These are phyloP conservation scores for Boletus vinaceobasis DNA, from an alignment of 768 basidiomycete genomes.

Conservation along the genomic window DNA sequence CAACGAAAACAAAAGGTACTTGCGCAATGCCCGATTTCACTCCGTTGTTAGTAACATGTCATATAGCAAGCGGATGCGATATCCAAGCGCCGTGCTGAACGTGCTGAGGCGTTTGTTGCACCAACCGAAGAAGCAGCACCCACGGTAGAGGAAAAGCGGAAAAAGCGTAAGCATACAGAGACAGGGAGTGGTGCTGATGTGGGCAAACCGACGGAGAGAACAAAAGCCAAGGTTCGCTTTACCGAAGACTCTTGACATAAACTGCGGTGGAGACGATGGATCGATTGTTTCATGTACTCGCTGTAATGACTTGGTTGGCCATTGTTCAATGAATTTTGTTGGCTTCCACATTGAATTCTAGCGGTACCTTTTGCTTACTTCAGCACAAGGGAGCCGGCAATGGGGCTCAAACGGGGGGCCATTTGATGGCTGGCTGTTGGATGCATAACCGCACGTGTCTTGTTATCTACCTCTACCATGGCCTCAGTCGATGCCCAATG, in stretches of 20 bases:
- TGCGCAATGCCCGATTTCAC: background rate
- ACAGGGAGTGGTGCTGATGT: constrained; percentile 32
- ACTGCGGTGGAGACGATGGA: background rate
- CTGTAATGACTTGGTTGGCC: background rate
- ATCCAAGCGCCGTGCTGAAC: constrained; percentile 68
- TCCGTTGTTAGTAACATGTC: background rate
- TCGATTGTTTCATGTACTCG: constrained; percentile 6
- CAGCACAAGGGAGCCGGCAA: constrained; percentile 18
- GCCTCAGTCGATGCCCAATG: constrained; percentile 44
- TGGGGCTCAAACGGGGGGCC: constrained; percentile 7
- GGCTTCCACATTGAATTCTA: background rate
- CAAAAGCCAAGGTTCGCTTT: constrained; percentile 25
- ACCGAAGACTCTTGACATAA: constrained; percentile 6
- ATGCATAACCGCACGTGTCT: constrained; percentile 15
- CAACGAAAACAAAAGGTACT: constrained; percentile 65
- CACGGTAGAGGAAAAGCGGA: constrained; percentile 76
- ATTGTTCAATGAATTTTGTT: background rate
- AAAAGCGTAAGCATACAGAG: constrained; percentile 47
- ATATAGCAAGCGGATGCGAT: constrained; percentile 74
- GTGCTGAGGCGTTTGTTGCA: constrained; percentile 85
- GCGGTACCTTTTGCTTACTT: constrained; percentile 21
- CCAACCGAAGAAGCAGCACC: constrained; percentile 75
- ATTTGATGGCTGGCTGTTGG: constrained; percentile 10
- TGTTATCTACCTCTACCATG: constrained; percentile 37
- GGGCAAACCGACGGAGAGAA: constrained; percentile 42